These are phyloP conservation scores for Umbilicus rupestris DNA, from an alignment of 164 flowering plant genomes.

Conservation along the genomic window DNA sequence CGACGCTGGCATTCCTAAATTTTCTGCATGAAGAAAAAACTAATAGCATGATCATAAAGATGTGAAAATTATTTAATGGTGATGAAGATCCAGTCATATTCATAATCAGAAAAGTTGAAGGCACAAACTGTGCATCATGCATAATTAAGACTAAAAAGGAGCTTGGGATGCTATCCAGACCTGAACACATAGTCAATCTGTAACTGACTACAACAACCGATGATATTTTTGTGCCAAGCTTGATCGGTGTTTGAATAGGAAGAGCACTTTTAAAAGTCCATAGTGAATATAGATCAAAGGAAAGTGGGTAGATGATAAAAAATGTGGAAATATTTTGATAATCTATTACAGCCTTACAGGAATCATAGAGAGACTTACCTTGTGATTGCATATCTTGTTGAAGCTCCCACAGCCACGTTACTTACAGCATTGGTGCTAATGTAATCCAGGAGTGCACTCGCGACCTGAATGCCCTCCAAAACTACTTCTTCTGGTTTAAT, in stretches of 20 bases:
- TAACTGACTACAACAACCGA: neutral
- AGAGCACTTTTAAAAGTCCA: neutral
- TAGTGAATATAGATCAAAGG: neutral
- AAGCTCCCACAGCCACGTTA: neutral
- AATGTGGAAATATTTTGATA: neutral
- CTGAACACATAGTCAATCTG: neutral
- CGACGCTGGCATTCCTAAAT: conserved; percentile 3
- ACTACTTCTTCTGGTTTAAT: neutral
- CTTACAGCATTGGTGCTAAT: neutral
- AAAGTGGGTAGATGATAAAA: neutral
- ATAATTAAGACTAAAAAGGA: neutral
- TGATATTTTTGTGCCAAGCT: neutral
- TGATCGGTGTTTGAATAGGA: neutral
- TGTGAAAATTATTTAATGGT: neutral
- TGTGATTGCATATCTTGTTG: conserved; percentile 1
- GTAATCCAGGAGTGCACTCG: conserved; percentile 4
- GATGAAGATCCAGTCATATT: neutral
- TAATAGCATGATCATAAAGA: neutral
- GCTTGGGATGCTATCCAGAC: neutral
- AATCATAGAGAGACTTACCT: neutral
- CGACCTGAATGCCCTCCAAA: neutral
- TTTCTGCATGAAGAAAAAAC: neutral
- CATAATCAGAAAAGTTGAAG: neutral
- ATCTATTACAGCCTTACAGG: too few relatives aligned
- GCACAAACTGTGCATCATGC: neutral